These are phyloP conservation scores for Cladosporium halotolerans DNA, from an alignment of 2,329 filamentous ascomycete species.

Conservation along the genomic window DNA sequence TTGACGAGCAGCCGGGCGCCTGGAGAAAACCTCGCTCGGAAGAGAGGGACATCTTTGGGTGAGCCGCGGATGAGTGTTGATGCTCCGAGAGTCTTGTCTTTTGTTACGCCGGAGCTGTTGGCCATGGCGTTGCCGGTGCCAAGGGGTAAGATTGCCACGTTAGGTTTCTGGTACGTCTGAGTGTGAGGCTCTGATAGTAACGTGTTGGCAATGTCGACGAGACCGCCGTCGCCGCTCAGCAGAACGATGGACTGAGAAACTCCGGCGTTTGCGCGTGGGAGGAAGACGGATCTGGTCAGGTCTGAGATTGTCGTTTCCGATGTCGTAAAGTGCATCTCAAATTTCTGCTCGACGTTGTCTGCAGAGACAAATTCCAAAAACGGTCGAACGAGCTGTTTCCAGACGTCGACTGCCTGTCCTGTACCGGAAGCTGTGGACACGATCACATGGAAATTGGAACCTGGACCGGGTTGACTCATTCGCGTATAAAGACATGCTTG, in stretches of 20 bases:
- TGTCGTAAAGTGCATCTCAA: slow-evolving; percentile 53
- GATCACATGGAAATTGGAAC: slow-evolving; percentile 34
- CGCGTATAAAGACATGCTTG: slow-evolving; percentile 12
- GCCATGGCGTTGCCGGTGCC: slow-evolving; percentile 47
- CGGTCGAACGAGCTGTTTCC: slow-evolving; percentile 31
- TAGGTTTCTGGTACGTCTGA: slow-evolving; percentile 43
- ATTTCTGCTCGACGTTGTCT: slow-evolving; percentile 27
- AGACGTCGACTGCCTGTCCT: slow-evolving; percentile 35
- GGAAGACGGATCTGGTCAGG: slow-evolving; percentile 49
- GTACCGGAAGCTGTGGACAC: slow-evolving; percentile 42
- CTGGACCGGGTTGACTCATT: neutral
- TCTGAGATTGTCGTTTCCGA: slow-evolving; percentile 58
- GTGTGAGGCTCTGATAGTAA: slow-evolving; percentile 34
- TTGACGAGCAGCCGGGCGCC: slow-evolving; percentile 38
- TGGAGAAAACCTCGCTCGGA: slow-evolving; percentile 40
- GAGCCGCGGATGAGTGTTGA: slow-evolving; percentile 31
- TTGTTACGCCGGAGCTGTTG: slow-evolving; percentile 36
- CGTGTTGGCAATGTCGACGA: slow-evolving; percentile 75
- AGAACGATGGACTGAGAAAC: slow-evolving; percentile 61
- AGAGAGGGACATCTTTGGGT: slow-evolving; percentile 36
- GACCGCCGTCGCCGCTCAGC: slow-evolving; percentile 79
- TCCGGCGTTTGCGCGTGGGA: slow-evolving; percentile 44
- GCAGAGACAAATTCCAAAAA: slow-evolving; percentile 38
- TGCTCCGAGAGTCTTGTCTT: slow-evolving; percentile 38
- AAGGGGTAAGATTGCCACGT: slow-evolving; percentile 50